phyloP scores from a whole-genome alignment of 2,329 filamentous ascomycete genomes.

The Colletotrichum cuscutae region DNA sequence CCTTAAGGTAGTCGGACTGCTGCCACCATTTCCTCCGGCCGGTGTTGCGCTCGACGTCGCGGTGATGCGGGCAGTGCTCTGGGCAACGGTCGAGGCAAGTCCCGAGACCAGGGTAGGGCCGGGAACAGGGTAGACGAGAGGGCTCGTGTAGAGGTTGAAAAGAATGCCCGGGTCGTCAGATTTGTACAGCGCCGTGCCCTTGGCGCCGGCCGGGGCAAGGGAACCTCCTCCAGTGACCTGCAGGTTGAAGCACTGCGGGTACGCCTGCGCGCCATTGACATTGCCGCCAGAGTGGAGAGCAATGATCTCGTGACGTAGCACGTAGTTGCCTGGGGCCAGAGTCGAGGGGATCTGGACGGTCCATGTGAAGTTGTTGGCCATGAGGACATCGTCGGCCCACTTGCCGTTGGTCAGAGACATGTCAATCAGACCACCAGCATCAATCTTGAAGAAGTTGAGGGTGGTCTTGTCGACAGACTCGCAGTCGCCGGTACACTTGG shows the following conservation, averaged over 20 bases:
- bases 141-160: constrained; percentile 47
- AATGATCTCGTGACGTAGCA: constrained; percentile 66
- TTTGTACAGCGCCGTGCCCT: constrained; percentile 50
- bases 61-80: constrained; percentile 19
- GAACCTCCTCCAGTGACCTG: constrained; percentile 54
- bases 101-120: constrained; percentile 42
- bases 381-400: constrained; percentile 67
- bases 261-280: constrained; percentile 57
- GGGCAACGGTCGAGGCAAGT: constrained; percentile 25
- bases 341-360: constrained; percentile 57
- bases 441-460: constrained; percentile 70
- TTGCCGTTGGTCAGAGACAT: constrained; percentile 53
- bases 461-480: constrained; percentile 58
- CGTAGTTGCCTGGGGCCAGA: constrained; percentile 62
- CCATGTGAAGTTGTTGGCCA: constrained; percentile 58
- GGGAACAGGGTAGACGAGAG: constrained; percentile 44
- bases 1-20: constrained; percentile 13
- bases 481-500: constrained; percentile 63
- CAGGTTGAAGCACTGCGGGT: constrained; percentile 63
- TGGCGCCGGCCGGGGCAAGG: constrained; percentile 43
- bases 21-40: constrained; percentile 33
- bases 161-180: constrained; percentile 46
- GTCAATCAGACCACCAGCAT: constrained; percentile 60
- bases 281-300: constrained; percentile 61
- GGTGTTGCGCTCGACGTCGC: constrained; percentile 29